Base-by-base conservation (phyloP, 2,329 filamentous ascomycete species). In the Botrytis tulipae region DNA sequence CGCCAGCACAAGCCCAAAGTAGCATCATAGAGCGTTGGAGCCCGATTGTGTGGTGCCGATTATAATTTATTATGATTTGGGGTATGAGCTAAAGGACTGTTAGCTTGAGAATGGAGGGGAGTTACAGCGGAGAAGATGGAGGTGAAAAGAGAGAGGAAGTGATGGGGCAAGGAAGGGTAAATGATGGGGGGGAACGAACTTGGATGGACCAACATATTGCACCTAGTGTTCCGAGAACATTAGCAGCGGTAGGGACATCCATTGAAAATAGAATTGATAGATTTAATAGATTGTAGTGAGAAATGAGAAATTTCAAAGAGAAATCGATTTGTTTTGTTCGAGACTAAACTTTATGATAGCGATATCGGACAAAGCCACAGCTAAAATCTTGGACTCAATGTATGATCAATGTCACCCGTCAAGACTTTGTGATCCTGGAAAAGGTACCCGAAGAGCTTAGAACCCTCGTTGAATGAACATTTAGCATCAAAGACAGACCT, bases 11-110 rank as follows among this genome's bases (percentile, higher is more conserved):
- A 0, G 89, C 89, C 86, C 91, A 93, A 3, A 92, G 84, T 80
- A 93, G 86, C 90, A 93, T 92, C 90, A 93, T 92, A 0, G 88
- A 88, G 0, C 88, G 86, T 68, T 92, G 90, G 0, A 93, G 84
- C 0, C 90, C 91, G 0, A 84, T 87, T 1, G 90, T 90, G 83
- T 91, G 85, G 79, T 92, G 90, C 1, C 90, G 84, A 7, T 87
- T 86, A 77, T 90, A 89, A 78, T 93, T 93, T 78, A 92, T 87
- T 48, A 90, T 80, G 67, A 93, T 92, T 79, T 93, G 91, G 0
- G 91, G 91, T 40, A 93, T 86, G 40, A 93, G 84, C 86, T 92
- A 78, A 40, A 4, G 8, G 16, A 5, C 1, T n/a, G 37, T 44
- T 25, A 32, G 51, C 22, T 25, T 25, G 40, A 57, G 48, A 57